A percentile compares a stretch with the other conserved stretches of the same genome.
These are phyloP conservation scores for Debaryomyces subglobosus DNA, from an alignment of 1,139 yeast genomes.

Conservation along the genomic window DNA sequence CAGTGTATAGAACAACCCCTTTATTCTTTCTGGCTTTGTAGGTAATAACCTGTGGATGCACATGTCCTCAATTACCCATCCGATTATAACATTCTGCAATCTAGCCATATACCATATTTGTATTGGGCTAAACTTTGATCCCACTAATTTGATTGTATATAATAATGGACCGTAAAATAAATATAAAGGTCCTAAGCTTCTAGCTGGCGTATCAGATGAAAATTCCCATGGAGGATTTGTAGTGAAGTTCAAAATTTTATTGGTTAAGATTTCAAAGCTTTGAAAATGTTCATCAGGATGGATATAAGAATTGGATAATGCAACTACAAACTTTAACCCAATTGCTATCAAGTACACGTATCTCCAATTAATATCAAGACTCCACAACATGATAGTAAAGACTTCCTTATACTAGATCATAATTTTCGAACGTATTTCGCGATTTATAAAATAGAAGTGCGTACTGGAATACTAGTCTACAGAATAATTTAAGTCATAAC, in stretches of 20 bases:
- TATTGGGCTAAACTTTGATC: slow-evolving; percentile 37
- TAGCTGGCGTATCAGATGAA: slow-evolving; percentile 54
- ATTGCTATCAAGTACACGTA: slow-evolving; percentile 44
- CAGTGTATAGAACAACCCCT: slow-evolving; percentile 65
- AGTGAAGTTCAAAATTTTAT: slow-evolving; percentile 49
- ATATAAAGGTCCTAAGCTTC: slow-evolving; percentile 75
- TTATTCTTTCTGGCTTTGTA: slow-evolving; percentile 63
- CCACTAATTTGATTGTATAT: slow-evolving; percentile 28
- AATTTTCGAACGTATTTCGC: neutral
- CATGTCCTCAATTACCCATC: slow-evolving; percentile 63
- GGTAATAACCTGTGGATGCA: slow-evolving; percentile 54
- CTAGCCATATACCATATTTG: slow-evolving; percentile 61
- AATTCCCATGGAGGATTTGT: slow-evolving; percentile 88
- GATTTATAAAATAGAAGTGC: neutral
- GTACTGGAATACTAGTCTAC: neutral
- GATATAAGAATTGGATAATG: slow-evolving; percentile 77
- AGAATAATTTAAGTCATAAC: neutral
- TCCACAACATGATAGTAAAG: neutral
- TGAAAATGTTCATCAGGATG: slow-evolving; percentile 99
- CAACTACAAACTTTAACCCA: slow-evolving; percentile 56
- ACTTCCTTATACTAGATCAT: neutral
- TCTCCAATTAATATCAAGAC: slow-evolving; percentile 42
- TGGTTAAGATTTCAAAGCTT: slow-evolving; percentile 70
- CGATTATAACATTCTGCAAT: slow-evolving; percentile 55
- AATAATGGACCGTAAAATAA: slow-evolving; percentile 70